Evolutionary conservation across 2,329 filamentous ascomycete genomes (phyloP).

Genomic region (Aureobasidium sp.): DNA sequence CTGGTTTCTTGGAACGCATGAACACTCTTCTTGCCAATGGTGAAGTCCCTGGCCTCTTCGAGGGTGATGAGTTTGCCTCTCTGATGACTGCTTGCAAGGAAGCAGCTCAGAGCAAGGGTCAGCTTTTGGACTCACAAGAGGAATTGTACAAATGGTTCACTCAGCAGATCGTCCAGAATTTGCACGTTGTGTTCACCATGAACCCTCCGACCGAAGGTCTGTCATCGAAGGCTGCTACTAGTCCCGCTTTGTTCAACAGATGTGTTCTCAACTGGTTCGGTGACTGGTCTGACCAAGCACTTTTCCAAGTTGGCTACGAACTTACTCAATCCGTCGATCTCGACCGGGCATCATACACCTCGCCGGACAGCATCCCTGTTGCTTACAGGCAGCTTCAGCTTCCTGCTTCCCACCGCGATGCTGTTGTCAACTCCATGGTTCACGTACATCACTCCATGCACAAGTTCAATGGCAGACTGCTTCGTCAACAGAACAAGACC

Average conservation of each 20-base stretch:
- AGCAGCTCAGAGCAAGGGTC: slow-evolving; percentile 88
- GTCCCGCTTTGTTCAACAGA: slow-evolving; percentile 96
- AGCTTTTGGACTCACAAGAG: slow-evolving; percentile 93
- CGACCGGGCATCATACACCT: slow-evolving; percentile 75
- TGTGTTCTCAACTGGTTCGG: slow-evolving; percentile 99
- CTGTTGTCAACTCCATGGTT: slow-evolving; percentile 96
- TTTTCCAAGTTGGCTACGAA: slow-evolving; percentile 95
- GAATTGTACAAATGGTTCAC: slow-evolving; percentile 99
- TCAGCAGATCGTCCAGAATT: slow-evolving; percentile 95
- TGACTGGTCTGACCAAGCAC: slow-evolving; percentile 97
- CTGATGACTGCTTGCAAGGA: slow-evolving; percentile 99
- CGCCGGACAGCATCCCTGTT: slow-evolving; percentile 86
- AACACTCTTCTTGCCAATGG: slow-evolving; percentile 97
- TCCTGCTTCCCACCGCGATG: slow-evolving; percentile 82
- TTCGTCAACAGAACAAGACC: slow-evolving; percentile 84
- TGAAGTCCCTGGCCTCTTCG: slow-evolving; percentile 97
- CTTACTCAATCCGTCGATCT: slow-evolving; percentile 94
- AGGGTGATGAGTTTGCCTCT: slow-evolving; percentile 97
- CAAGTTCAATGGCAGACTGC: slow-evolving; percentile 77
- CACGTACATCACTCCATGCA: slow-evolving; percentile 95
- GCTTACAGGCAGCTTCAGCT: slow-evolving; percentile 80
- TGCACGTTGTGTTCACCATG: slow-evolving; percentile 99
- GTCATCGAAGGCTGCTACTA: slow-evolving; percentile 92
- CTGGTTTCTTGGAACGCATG: slow-evolving; percentile 97
- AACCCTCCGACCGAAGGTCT: slow-evolving; percentile 94